These are phyloP conservation scores for Kalmanozyma brasiliensis DNA, from an alignment of 1,284 basidiomycete genomes.

Conservation along the genomic window DNA sequence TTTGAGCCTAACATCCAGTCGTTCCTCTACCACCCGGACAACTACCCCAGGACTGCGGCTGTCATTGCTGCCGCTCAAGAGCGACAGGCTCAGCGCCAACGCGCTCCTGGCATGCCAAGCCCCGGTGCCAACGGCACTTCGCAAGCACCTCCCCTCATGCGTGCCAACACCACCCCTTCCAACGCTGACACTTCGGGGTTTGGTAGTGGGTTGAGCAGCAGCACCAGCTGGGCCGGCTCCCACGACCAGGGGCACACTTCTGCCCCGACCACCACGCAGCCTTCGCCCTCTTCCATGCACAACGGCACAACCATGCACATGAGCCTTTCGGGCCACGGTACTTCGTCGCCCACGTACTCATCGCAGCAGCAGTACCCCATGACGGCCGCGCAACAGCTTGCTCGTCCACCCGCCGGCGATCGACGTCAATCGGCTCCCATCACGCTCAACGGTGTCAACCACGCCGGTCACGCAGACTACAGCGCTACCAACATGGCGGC, in stretches of 20 bases:
- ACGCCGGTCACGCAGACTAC: conserved; percentile 38
- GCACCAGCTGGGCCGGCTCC: conserved; percentile 47
- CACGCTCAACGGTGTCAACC: conserved; percentile 36
- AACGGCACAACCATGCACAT: conserved; percentile 48
- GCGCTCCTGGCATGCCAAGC: conserved; percentile 49
- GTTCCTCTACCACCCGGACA: conserved; percentile 67
- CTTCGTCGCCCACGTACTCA: conserved; percentile 46
- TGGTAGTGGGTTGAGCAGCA: conserved; percentile 41
- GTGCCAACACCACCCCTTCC: conserved; percentile 56
- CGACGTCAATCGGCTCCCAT: conserved; percentile 48
- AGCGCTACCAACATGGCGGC: conserved; percentile 39
- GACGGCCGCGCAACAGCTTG: conserved; percentile 42
- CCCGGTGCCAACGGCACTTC: conserved; percentile 36
- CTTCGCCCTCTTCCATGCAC: conserved; percentile 46
- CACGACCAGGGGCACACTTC: conserved; percentile 50
- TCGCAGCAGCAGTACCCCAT: conserved; percentile 42
- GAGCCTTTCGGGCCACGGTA: conserved; percentile 46
- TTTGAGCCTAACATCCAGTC: conserved; percentile 68
- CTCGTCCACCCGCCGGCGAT: conserved; percentile 36
- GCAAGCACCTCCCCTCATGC: conserved; percentile 55
- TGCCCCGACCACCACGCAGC: conserved; percentile 49
- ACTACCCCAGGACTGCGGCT: conserved; percentile 65
- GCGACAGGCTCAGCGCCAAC: conserved; percentile 60
- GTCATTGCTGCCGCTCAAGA: conserved; percentile 67
- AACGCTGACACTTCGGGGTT: conserved; percentile 44